Conservation (phyloP, 305 asterid species). For the Stenogyne calaminthoides region DNA sequence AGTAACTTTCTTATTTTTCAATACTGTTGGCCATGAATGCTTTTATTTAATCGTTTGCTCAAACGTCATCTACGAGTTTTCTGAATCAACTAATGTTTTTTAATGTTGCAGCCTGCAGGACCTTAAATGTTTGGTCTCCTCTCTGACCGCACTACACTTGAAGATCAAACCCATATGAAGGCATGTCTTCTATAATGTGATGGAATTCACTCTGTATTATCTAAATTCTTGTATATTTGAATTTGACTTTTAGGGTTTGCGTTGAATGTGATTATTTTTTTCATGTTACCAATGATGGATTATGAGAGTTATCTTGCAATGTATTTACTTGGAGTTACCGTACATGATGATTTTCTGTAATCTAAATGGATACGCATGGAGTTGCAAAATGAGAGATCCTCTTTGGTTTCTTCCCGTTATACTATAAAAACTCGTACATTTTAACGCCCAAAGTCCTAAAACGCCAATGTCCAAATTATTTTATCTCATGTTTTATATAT, state of each 20-base stretch:
- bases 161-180: conserved; percentile 98
- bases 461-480: no score
- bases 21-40: not conserved
- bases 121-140: conserved; percentile 87
- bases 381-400: no score
- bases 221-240: not conserved
- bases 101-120: conserved; percentile 63
- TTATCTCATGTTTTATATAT: no score
- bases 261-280: no score
- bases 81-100: not conserved
- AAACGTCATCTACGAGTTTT: not conserved
- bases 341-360: not conserved
- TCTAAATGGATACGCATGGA: no score
- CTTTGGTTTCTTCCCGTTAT: no score
- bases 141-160: conserved; percentile 87
- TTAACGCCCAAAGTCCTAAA: no score
- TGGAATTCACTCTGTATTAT: not conserved
- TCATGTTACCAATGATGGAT: not conserved
- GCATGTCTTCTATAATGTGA: no score
- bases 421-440: no score
- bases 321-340: not conserved
- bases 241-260: no score
- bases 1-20: not conserved
- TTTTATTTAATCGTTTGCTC: conserved; percentile 5
- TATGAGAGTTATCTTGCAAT: not conserved